These are phyloP conservation scores for Ashbya aceris DNA, from an alignment of 1,139 yeast genomes.

Conservation along the genomic window DNA sequence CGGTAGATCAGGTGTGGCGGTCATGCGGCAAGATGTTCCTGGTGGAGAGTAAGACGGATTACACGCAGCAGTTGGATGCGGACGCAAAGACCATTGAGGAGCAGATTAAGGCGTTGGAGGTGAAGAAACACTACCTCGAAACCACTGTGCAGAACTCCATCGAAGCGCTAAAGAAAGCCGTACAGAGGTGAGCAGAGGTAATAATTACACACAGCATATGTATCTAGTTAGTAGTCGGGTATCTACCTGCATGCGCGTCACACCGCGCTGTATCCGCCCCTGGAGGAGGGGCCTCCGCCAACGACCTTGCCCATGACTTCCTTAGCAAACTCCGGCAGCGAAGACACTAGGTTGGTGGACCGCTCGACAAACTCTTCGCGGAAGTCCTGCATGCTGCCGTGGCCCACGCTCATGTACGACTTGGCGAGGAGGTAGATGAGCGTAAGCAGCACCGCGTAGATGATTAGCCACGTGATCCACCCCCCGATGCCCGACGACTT, in stretches of 20 bases:
- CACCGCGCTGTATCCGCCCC: conserved; percentile 92
- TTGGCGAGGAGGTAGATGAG: conserved; percentile 68
- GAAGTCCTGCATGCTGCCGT: conserved; percentile 37
- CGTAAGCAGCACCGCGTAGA: conserved; percentile 56
- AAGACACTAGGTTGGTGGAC: conserved; percentile 45
- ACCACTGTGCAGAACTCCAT: conserved; percentile 71
- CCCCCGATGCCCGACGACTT: conserved; percentile 46
- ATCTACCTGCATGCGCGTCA: conserved; percentile 26
- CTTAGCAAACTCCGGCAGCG: conserved; percentile 61
- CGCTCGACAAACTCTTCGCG: conserved; percentile 68
- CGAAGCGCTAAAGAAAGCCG: conserved; percentile 44
- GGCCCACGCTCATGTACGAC: conserved; percentile 55
- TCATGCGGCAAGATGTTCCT: conserved; percentile 76
- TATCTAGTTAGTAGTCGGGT: conserved; percentile 1
- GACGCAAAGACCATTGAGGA: conserved; percentile 52
- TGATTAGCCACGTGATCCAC: conserved; percentile 68
- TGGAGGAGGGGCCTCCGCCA: conserved; percentile 37
- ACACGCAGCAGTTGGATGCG: conserved; percentile 39
- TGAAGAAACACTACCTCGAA: conserved; percentile 63
- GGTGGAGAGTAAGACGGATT: conserved; percentile 34
- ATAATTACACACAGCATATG: conserved; percentile 2
- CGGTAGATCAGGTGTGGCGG: conserved; percentile 56
- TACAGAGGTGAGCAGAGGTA: conserved; percentile 1
- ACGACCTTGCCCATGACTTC: conserved; percentile 66
- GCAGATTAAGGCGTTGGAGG: conserved; percentile 49